phyloP scores from a whole-genome alignment of 2,329 filamentous ascomycete species.

The Plectosphaerella sp. region DNA sequence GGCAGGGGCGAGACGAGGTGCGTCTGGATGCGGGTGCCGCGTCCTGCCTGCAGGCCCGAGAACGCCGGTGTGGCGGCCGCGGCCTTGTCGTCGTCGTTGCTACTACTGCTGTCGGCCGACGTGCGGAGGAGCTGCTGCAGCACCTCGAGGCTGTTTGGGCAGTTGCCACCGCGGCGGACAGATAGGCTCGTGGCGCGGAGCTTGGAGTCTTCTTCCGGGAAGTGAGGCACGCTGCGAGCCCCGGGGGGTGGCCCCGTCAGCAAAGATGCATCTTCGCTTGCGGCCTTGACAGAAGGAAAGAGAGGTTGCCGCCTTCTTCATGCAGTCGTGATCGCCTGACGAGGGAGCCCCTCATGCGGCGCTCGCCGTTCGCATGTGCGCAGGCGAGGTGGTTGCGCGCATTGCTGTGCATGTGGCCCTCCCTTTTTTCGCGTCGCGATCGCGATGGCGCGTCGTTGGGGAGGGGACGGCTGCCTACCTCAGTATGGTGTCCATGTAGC shows the following conservation, averaged over 20 bases:
- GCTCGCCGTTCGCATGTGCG: not conserved
- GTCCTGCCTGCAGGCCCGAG: not conserved
- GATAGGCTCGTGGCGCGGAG: slow-evolving; percentile 57
- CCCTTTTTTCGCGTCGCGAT: not conserved
- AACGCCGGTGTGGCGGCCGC: slow-evolving; percentile 12
- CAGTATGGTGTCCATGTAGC: slow-evolving; percentile 68
- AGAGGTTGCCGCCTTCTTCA: no score
- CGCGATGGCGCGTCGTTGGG: slow-evolving; percentile 8
- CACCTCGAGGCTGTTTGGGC: slow-evolving; percentile 67
- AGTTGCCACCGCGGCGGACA: slow-evolving; percentile 67
- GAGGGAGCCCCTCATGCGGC: no score
- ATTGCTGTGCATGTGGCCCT: no score
- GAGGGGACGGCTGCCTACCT: slow-evolving; percentile 38
- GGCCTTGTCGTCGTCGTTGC: not conserved
- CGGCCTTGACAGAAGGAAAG: no score
- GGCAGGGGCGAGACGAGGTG: slow-evolving; percentile 53
- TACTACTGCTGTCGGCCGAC: not conserved
- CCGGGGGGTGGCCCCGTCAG: no score
- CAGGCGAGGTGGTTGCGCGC: no score
- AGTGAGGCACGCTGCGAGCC: slow-evolving; percentile 54
- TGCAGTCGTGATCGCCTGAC: not conserved
- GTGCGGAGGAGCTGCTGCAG: slow-evolving; percentile 54
- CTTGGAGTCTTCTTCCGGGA: slow-evolving; percentile 68
- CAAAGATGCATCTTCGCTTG: no score
- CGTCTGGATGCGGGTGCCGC: slow-evolving; percentile 17